Conservation (phyloP, 2,329 filamentous ascomycete species). For the Pseudogymnoascus sp. region DNA sequence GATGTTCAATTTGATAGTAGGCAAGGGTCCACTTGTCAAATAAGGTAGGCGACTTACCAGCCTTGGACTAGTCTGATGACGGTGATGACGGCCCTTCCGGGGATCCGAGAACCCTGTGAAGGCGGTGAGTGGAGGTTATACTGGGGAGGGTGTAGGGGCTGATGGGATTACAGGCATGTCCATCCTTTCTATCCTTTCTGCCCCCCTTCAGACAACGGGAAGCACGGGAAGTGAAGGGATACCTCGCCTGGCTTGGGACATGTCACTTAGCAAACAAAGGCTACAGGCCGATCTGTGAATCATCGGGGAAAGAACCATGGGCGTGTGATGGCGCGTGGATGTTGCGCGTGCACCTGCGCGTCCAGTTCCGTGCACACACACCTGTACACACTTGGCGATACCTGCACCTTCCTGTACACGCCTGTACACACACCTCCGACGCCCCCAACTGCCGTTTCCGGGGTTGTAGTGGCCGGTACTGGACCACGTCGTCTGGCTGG, state of each 20-base stretch:
- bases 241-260: neutral
- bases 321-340: neutral
- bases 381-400: neutral
- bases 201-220: neutral
- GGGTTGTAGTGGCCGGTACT: neutral
- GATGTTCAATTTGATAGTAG: neutral
- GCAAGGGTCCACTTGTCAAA: neutral
- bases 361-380: neutral
- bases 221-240: neutral
- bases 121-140: neutral
- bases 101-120: conserved; percentile 2
- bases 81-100: neutral
- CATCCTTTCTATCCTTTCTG: no score
- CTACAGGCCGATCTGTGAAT: neutral
- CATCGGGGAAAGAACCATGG: neutral
- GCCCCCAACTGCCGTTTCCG: neutral
- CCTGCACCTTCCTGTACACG: neutral
- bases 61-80: neutral
- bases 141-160: neutral
- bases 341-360: neutral
- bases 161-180: neutral
- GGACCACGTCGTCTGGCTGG: neutral
- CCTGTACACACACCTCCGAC: neutral
- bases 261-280: neutral
- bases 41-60: conserved; percentile 3